Conservation (phyloP, 2,329 filamentous ascomycete species). For the Lecanicillium sp. region DNA sequence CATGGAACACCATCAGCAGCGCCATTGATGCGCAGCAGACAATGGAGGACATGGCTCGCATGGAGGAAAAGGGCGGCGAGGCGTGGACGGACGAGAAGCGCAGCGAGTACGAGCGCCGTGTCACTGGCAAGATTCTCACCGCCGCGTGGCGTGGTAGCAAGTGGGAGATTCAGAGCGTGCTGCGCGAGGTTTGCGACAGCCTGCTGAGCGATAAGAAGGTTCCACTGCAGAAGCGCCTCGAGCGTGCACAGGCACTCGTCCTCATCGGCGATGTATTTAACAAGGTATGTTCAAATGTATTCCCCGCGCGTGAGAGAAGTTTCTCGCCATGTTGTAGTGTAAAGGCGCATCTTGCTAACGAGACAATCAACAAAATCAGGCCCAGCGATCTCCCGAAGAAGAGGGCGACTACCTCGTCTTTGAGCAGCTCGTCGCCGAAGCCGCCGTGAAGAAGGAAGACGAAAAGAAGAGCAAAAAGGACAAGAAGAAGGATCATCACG, state of each 20-base stretch:
- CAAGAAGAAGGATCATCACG: slow-evolving; percentile 33
- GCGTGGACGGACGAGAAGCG: slow-evolving; percentile 98
- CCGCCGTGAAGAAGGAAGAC: slow-evolving; percentile 89
- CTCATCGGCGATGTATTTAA: slow-evolving; percentile 84
- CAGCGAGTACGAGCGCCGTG: slow-evolving; percentile 87
- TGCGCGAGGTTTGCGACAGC: slow-evolving; percentile 88
- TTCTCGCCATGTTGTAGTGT: too few species aligned
- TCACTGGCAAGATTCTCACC: slow-evolving; percentile 95
- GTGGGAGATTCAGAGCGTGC: slow-evolving; percentile 94
- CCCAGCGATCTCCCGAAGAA: slow-evolving; percentile 83
- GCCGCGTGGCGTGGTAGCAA: slow-evolving; percentile 95
- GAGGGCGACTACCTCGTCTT: slow-evolving; percentile 99
- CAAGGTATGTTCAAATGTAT: slow-evolving; percentile 52
- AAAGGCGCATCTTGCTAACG: too few species aligned
- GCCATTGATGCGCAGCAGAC: slow-evolving; percentile 97
- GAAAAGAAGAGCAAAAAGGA: slow-evolving; percentile 57
- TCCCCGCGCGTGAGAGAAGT: too few species aligned
- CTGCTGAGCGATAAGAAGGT: slow-evolving; percentile 76
- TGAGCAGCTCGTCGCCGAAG: slow-evolving; percentile 94
- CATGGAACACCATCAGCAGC: slow-evolving; percentile 94
- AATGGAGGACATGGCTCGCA: slow-evolving; percentile 97
- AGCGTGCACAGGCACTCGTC: slow-evolving; percentile 83
- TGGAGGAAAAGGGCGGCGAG: slow-evolving; percentile 90
- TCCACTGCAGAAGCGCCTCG: slow-evolving; percentile 73
- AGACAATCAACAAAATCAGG: slow-evolving; percentile 40